Evolutionary conservation across 169 alveolate genomes (phyloP).

Genomic region (Plasmodium knowlesi): DNA sequence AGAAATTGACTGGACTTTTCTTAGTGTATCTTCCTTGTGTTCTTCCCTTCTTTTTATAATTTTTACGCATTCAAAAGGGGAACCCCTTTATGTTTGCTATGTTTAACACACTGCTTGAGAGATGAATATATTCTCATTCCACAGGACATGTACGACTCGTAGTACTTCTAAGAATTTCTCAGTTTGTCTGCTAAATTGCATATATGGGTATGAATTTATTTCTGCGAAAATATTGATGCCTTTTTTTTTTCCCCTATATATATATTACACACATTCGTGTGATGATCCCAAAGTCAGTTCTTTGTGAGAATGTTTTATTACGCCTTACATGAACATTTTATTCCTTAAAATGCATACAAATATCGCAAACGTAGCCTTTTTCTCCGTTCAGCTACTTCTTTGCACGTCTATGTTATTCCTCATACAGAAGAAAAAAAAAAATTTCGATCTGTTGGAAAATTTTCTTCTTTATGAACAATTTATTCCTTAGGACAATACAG

Average conservation of each 20-base stretch:
- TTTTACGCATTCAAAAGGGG: conserved; percentile 8
- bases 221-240: background rate
- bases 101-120: background rate
- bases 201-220: background rate
- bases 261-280: conserved; percentile 41
- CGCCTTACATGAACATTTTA: background rate
- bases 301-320: background rate
- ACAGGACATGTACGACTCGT: background rate
- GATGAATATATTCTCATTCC: background rate
- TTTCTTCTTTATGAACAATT: background rate
- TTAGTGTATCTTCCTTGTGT: conserved; percentile 3
- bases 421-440: background rate
- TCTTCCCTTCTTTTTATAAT: background rate
- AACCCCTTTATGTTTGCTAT: background rate
- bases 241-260: background rate
- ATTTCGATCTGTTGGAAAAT: background rate
- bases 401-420: background rate
- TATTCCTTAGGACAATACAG: background rate
- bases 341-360: background rate
- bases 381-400: background rate
- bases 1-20: background rate
- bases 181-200: background rate
- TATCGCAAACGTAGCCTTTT: background rate
- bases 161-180: conserved; percentile 8
- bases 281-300: background rate